A percentile compares a stretch with the other conserved stretches of the same genome.
phyloP scores from a whole-genome alignment of 2,329 filamentous ascomycete genomes.

The Paecilomyces sp. region DNA sequence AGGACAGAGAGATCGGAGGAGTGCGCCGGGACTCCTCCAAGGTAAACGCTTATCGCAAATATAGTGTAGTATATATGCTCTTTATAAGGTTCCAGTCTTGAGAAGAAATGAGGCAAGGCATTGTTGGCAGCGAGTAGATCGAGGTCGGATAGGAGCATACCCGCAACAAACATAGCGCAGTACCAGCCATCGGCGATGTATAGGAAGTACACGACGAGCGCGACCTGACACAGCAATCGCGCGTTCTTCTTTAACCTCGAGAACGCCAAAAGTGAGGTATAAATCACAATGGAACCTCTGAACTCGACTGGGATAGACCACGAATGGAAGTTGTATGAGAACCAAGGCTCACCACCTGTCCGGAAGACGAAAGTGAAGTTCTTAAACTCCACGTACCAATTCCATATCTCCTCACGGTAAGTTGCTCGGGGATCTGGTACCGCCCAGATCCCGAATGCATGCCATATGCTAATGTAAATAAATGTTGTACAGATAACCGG shows the following conservation, averaged over 20 bases:
- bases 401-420: conserved; percentile 46
- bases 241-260: conserved; percentile 48
- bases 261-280: conserved; percentile 51
- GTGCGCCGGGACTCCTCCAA: conserved; percentile 55
- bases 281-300: conserved; percentile 57
- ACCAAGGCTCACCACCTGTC: conserved; percentile 50
- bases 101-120: conserved; percentile 46
- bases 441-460: conserved; percentile 45
- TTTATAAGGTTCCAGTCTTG: conserved; percentile 42
- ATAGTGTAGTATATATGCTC: conserved; percentile 46
- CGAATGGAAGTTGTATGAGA: conserved; percentile 52
- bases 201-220: conserved; percentile 57
- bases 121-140: conserved; percentile 47
- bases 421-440: conserved; percentile 33
- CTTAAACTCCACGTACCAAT: conserved; percentile 52
- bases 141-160: conserved; percentile 57
- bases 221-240: conserved; percentile 48
- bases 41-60: conserved; percentile 47
- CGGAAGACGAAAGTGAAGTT: conserved; percentile 64
- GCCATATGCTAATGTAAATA: conserved; percentile 46
- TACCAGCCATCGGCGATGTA: conserved; percentile 61
- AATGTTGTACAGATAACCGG: conserved; percentile 51
- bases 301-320: conserved; percentile 61
- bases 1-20: conserved; percentile 44
- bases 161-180: conserved; percentile 53